Conservation (phyloP, 2,329 filamentous ascomycete species). For the Aspergillus costaricaensis region DNA sequence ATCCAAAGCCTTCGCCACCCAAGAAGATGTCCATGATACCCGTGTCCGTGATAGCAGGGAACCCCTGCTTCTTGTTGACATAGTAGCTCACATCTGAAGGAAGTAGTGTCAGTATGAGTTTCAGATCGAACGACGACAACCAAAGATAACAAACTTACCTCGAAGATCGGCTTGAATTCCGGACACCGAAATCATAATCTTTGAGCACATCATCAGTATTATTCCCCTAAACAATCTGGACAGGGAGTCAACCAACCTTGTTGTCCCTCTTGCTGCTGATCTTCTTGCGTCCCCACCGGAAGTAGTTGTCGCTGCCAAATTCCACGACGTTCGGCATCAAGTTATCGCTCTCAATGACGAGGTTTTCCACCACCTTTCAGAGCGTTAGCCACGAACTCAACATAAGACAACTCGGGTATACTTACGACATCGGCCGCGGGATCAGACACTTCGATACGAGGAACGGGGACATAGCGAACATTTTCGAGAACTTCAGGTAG, state of each 20-base stretch:
- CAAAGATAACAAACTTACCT: slow-evolving; percentile 26
- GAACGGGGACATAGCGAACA: slow-evolving; percentile 85
- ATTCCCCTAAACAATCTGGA: neutral
- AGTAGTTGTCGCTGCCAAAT: slow-evolving; percentile 88
- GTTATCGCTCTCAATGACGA: slow-evolving; percentile 95
- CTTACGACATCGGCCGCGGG: slow-evolving; percentile 71
- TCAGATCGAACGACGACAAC: neutral
- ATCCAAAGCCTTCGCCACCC: slow-evolving; percentile 82
- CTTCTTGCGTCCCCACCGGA: slow-evolving; percentile 91
- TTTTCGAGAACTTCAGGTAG: slow-evolving; percentile 80
- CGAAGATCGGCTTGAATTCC: slow-evolving; percentile 90
- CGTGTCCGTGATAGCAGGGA: slow-evolving; percentile 82
- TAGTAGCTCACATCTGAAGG: slow-evolving; percentile 81
- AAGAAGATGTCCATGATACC: slow-evolving; percentile 88
- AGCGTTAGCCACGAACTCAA: neutral
- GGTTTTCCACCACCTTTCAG: slow-evolving; percentile 74
- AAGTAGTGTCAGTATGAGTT: slow-evolving; percentile 9
- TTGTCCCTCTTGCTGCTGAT: slow-evolving; percentile 79
- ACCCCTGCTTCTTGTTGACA: slow-evolving; percentile 91
- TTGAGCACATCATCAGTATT: neutral
- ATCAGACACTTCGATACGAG: slow-evolving; percentile 90
- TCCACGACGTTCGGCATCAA: slow-evolving; percentile 91
- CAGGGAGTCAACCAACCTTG: slow-evolving; percentile 47
- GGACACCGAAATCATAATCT: slow-evolving; percentile 76
- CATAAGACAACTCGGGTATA: neutral